Conservation (phyloP, 805 yeast species). For the Candida glaebosa region DNA sequence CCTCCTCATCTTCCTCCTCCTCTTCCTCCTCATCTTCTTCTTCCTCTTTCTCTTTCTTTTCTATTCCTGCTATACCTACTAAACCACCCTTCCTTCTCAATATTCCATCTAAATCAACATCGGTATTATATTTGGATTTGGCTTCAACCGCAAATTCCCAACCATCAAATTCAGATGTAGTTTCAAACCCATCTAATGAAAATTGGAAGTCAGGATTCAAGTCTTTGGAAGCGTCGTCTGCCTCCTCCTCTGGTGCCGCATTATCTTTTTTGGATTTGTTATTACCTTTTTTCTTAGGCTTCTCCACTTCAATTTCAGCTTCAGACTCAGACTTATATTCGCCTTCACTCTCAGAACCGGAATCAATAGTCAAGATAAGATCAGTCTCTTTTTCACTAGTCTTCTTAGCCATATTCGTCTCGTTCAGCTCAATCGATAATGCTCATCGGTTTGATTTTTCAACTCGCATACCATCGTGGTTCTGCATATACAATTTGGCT, state of each 20-base stretch:
- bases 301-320: slow-evolving; percentile 33
- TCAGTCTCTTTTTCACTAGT: slow-evolving; percentile 28
- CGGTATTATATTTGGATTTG: slow-evolving; percentile 39
- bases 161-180: slow-evolving; percentile 54
- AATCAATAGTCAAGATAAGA: slow-evolving; percentile 73
- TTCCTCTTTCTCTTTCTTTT: slow-evolving; percentile 18
- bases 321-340: slow-evolving; percentile 21
- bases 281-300: slow-evolving; percentile 16
- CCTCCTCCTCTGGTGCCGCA: slow-evolving; percentile 16
- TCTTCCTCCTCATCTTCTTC: slow-evolving; percentile 22
- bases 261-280: slow-evolving; percentile 18
- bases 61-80: slow-evolving; percentile 47
- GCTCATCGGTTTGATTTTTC: slow-evolving; percentile 4
- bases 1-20: slow-evolving; percentile 29
- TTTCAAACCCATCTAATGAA: slow-evolving; percentile 57
- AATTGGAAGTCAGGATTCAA: slow-evolving; percentile 75
- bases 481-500: neutral
- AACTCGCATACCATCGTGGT: neutral
- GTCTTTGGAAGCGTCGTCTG: slow-evolving; percentile 43
- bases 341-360: slow-evolving; percentile 42
- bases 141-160: slow-evolving; percentile 75
- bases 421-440: neutral
- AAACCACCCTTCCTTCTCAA: slow-evolving; percentile 82
- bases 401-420: slow-evolving; percentile 7
- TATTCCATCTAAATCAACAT: slow-evolving; percentile 50